Conservation (phyloP, 257 asterid genomes). For the Leonotis leonurus region DNA sequence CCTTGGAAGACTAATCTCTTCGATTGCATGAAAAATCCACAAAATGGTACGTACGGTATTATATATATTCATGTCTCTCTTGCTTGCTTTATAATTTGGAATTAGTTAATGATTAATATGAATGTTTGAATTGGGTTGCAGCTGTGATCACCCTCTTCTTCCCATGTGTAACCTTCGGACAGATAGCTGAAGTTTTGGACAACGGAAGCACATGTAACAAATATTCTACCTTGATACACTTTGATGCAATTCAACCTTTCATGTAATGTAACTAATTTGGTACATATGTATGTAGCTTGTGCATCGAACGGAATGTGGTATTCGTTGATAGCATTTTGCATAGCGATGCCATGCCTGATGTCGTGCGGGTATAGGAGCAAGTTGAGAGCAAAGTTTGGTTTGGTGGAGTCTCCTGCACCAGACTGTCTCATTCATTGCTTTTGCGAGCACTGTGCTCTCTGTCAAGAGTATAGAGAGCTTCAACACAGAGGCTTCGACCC, state of each 20-base stretch:
- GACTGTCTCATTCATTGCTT: constrained; percentile 57
- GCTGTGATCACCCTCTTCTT: constrained; percentile 35
- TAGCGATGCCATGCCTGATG: constrained; percentile 52
- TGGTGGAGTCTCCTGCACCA: constrained; percentile 50
- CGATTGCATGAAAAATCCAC: constrained; percentile 50
- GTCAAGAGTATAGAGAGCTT: constrained; percentile 73
- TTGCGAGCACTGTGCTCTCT: constrained; percentile 64
- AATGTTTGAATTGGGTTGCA: constrained; percentile 19
- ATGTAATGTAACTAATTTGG: too few species aligned
- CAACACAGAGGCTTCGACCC: constrained; percentile 47
- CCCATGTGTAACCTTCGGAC: constrained; percentile 63
- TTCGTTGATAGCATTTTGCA: constrained; percentile 25
- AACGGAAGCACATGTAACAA: constrained; percentile 41
- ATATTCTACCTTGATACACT: too few species aligned
- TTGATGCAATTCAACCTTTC: too few species aligned
- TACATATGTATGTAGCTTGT: too few species aligned
- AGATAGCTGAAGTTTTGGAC: constrained; percentile 57
- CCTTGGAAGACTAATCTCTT: constrained; percentile 43
- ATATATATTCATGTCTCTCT: too few species aligned
- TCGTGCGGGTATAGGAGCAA: constrained; percentile 58
- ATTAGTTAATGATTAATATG: too few species aligned
- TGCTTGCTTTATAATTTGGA: too few species aligned
- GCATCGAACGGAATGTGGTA: constrained; percentile 48
- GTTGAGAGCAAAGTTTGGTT: constrained; percentile 42
- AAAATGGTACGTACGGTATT: too few species aligned